Evolutionary conservation across 2,329 filamentous ascomycete species (phyloP), one percentile per base, ranked within the genome.

Genomic region (Diaporthe sp.): DNA sequence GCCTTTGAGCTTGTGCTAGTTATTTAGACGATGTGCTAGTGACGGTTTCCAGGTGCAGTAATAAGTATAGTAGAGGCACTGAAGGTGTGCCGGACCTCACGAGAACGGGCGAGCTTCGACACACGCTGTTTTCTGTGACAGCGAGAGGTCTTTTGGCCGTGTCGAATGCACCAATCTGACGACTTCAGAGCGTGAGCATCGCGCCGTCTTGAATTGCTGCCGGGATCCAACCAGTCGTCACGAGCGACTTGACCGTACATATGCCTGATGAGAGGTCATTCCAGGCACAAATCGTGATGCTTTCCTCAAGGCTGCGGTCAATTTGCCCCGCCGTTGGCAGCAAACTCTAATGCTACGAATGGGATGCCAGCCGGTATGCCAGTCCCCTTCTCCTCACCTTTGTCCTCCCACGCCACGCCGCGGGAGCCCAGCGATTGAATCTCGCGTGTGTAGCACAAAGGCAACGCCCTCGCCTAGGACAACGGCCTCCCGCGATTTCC

Each of bases 361-460:
- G 47, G 31, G 34, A 42, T 28, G 15, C 22, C 15, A 9, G 9
- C 47, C 65, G 39, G 17, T 15, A 25, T 28, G 37, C 34, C 34
- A 53, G 49, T 8, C 49, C n/a, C 17, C 47, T n/a, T 39, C 34
- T 44, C 49, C 7, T 55, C 49, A 13, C 34, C 34, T 70, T 42
- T 17, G 47, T 55, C 49, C 31, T 17, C 47, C 22, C n/a, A 39
- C 31, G 47, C 65, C 65, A 68, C 47, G n/a, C 65, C 47, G 13
- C 47, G 65, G 65, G 47, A 68, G 65, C 65, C 31, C 28, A 68
- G 47, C 34, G 39, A 44, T 47, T 28, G 20, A 53, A 39, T 39
- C 31, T 70, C 65, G 65, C 49, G 49, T 42, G 65, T 34, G 65
- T 70, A 55, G 58, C 42, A 73, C 58, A 47, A 65, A 65, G 47